Evolutionary conservation across 2,329 filamentous ascomycete genomes (phyloP).

Genomic region (Colletotrichum limetticola): DNA sequence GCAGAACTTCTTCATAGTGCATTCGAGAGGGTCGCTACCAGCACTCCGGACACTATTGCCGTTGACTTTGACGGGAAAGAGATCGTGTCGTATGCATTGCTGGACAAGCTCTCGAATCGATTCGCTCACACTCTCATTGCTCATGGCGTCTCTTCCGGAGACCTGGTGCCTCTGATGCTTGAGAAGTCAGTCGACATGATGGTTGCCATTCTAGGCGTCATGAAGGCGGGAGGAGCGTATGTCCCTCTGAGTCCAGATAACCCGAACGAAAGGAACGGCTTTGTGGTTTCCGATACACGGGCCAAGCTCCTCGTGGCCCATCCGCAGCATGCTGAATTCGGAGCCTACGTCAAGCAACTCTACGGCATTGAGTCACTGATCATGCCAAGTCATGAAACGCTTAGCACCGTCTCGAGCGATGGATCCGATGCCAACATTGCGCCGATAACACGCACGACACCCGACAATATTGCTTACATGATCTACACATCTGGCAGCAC

Average conservation of each 20-base stretch:
- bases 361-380: not conserved
- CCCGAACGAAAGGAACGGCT: conserved; percentile 34
- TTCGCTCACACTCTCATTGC: conserved; percentile 5
- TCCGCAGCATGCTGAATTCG: conserved; percentile 4
- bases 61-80: conserved; percentile 19
- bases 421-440: not conserved
- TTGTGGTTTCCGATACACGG: conserved; percentile 34
- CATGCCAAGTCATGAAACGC: not conserved
- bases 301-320: conserved; percentile 33
- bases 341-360: not conserved
- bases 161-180: conserved; percentile 18
- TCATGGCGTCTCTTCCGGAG: conserved; percentile 5
- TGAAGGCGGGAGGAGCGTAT: conserved; percentile 37
- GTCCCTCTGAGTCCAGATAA: conserved; percentile 39
- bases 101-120: conserved; percentile 10
- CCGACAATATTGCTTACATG: conserved; percentile 18
- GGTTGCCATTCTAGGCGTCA: conserved; percentile 34
- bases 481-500: conserved; percentile 30
- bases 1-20: conserved; percentile 22
- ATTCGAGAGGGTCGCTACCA: conserved; percentile 22
- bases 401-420: not conserved
- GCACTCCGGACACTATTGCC: conserved; percentile 1
- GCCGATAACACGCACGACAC: not conserved
- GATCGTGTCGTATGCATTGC: conserved; percentile 13
- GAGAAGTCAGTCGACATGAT: conserved; percentile 37